A percentile compares a stretch with the other conserved stretches of the same genome.
These are phyloP conservation scores for Eleusine coracana DNA, from an alignment of 176 grass and related monocot species.

Conservation along the genomic window DNA sequence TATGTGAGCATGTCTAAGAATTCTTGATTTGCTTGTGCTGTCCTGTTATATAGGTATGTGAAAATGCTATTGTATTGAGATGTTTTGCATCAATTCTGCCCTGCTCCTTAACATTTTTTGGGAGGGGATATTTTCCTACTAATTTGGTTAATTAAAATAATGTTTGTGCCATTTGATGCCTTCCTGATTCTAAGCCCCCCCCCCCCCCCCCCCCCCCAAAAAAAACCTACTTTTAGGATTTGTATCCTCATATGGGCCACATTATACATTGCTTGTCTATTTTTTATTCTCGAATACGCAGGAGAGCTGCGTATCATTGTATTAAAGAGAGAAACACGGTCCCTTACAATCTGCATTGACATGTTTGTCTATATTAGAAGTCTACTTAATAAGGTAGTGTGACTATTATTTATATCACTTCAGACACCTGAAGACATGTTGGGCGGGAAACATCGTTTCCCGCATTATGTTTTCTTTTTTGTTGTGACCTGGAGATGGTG, in stretches of 20 bases:
- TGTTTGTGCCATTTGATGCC: not conserved
- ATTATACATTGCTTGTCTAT: not conserved
- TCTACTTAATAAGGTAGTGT: no score
- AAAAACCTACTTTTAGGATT: not conserved
- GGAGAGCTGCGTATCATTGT: no score
- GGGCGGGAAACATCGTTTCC: not conserved
- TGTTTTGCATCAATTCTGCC: not conserved
- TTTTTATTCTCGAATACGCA: no score
- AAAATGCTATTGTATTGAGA: not conserved
- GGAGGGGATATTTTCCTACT: not conserved
- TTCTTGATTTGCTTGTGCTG: not conserved
- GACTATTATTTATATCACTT: slow-evolving; percentile 3
- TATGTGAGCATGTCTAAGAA: not conserved
- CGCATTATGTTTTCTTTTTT: not conserved
- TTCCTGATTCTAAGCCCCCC: not conserved
- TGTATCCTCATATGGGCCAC: not conserved
- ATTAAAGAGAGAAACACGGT: no score
- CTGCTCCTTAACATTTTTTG: not conserved
- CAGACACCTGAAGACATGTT: not conserved
- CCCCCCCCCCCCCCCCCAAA: no score
- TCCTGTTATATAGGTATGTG: not conserved
- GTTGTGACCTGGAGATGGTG: not conserved
- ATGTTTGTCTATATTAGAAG: no score
- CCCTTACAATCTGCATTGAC: no score
- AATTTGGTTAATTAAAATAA: not conserved